Percentiles rank a stretch among this genome's conserved stretches.
Conservation (phyloP, 108 stramenopile genomes). For the Pseudonitzschia delicatissima region DNA sequence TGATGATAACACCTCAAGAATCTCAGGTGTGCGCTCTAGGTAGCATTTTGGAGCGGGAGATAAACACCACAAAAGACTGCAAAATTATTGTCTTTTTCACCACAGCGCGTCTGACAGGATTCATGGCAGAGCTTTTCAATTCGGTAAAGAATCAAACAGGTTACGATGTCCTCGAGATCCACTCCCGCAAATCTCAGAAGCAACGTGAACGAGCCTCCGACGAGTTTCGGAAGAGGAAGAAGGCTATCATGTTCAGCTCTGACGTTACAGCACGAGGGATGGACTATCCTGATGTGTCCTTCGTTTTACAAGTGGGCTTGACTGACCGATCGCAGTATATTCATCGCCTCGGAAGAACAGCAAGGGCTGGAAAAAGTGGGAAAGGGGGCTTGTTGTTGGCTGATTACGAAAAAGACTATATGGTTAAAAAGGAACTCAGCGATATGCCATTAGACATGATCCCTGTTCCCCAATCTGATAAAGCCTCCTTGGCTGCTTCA, state of each 20-base stretch:
- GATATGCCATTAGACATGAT: constrained; percentile 43
- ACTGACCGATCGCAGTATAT: constrained; percentile 85
- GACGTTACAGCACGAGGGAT: constrained; percentile 89
- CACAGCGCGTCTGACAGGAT: constrained; percentile 78
- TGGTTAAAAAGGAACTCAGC: constrained; percentile 35
- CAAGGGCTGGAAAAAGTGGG: constrained; percentile 73
- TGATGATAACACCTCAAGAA: constrained; percentile 33
- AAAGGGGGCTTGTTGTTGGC: constrained; percentile 50
- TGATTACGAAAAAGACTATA: constrained; percentile 41
- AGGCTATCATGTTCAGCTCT: constrained; percentile 64
- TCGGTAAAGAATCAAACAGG: constrained; percentile 31
- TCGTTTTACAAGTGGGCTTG: constrained; percentile 75
- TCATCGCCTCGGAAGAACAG: constrained; percentile 92
- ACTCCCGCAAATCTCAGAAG: constrained; percentile 81
- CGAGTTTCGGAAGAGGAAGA: constrained; percentile 46
- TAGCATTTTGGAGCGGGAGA: constrained; percentile 35
- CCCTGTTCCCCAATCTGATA: constrained; percentile 14
- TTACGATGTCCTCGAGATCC: constrained; percentile 72
- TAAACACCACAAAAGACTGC: constrained; percentile 30
- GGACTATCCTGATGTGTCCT: constrained; percentile 55
- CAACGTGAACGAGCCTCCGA: constrained; percentile 58
- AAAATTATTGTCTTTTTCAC: constrained; percentile 88
- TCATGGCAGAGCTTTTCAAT: constrained; percentile 82
- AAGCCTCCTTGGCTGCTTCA: background rate
- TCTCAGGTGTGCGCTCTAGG: constrained; percentile 29